These are phyloP conservation scores for Cicer arietinum DNA, from an alignment of 306 rosid genomes.

Conservation along the genomic window DNA sequence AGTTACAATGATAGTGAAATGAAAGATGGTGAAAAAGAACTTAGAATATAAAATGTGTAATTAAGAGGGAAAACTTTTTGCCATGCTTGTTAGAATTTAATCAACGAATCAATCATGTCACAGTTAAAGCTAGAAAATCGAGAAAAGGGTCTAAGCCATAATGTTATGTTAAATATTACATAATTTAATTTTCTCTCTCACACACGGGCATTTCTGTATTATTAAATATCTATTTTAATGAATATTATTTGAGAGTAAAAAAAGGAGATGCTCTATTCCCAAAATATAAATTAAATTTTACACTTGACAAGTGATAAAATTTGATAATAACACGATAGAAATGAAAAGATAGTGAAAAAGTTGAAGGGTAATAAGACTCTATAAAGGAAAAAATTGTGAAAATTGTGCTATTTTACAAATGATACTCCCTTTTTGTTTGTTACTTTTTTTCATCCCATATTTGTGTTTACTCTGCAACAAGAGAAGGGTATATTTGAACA, in stretches of 20 bases:
- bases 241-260: too few relatives aligned
- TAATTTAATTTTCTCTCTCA: slow-evolving; percentile 40
- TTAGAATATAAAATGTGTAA: neutral
- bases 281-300: neutral
- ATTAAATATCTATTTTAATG: too few relatives aligned
- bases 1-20: slow-evolving; percentile 47
- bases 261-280: neutral
- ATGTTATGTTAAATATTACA: slow-evolving; percentile 29
- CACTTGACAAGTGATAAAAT: neutral
- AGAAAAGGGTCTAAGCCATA: slow-evolving; percentile 57
- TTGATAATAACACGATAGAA: neutral
- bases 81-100: slow-evolving; percentile 57
- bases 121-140: slow-evolving; percentile 60
- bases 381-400: slow-evolving; percentile 16
- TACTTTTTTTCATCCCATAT: slow-evolving; percentile 49
- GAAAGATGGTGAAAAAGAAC: slow-evolving; percentile 30
- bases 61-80: slow-evolving; percentile 46
- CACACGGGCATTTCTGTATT: too few relatives aligned
- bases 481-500: slow-evolving; percentile 41
- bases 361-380: slow-evolving; percentile 1
- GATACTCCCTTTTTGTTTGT: slow-evolving; percentile 61
- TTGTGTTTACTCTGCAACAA: slow-evolving; percentile 55
- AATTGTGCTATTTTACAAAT: slow-evolving; percentile 40
- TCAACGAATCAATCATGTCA: slow-evolving; percentile 75
- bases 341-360: neutral